Conservation (phyloP, 2,329 filamentous ascomycete species). For the Basipetospora chlamydospora region DNA sequence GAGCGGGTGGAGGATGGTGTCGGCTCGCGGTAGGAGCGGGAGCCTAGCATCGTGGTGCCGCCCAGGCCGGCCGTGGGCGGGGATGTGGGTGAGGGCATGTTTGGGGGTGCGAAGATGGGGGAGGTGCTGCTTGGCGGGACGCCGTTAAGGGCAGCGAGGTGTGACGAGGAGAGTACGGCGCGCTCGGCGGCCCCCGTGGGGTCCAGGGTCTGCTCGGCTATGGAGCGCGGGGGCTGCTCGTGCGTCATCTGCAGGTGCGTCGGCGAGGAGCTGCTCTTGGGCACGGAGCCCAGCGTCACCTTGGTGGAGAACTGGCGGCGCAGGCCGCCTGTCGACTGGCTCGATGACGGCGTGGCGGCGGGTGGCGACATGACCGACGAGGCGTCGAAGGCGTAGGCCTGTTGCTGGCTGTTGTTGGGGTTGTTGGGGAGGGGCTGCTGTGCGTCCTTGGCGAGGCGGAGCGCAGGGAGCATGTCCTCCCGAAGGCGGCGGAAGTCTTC, state of each 20-base stretch:
- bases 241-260: constrained; percentile 57
- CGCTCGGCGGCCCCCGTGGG: constrained; percentile 54
- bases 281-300: constrained; percentile 42
- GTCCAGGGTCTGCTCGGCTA: constrained; percentile 51
- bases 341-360: constrained; percentile 38
- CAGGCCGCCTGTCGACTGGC: constrained; percentile 38
- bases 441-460: constrained; percentile 82
- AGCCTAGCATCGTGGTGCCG: constrained; percentile 41
- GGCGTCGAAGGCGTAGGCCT: constrained; percentile 36
- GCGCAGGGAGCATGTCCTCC: constrained; percentile 81
- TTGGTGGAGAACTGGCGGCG: constrained; percentile 64
- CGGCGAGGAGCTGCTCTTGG: constrained; percentile 66
- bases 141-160: constrained; percentile 57
- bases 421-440: constrained; percentile 65
- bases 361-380: constrained; percentile 31
- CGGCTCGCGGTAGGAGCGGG: constrained; percentile 45
- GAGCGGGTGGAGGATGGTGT: constrained; percentile 36
- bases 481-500: constrained; percentile 81
- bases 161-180: constrained; percentile 51
- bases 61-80: constrained; percentile 38
- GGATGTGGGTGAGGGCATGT: constrained; percentile 55
- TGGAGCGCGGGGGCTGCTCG: constrained; percentile 47
- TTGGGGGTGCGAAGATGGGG: constrained; percentile 43
- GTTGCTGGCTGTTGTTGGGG: constrained; percentile 14
- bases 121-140: constrained; percentile 39